Evolutionary conservation across 2,329 filamentous ascomycete genomes (phyloP).

Genomic region (Dactylellina haptotyla): DNA sequence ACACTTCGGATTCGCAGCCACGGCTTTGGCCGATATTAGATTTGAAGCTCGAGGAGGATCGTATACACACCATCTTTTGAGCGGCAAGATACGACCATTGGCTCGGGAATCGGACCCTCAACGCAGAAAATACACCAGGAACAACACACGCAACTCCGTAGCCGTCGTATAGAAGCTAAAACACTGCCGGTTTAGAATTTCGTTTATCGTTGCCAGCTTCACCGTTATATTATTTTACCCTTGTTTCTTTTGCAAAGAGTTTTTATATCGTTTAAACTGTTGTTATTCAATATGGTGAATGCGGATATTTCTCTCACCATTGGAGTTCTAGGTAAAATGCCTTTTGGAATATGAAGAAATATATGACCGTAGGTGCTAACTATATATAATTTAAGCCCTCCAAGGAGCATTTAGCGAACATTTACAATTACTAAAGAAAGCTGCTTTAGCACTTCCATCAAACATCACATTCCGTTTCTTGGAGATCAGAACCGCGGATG

Average conservation of each 20-base stretch:
- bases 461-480: slow-evolving; percentile 68
- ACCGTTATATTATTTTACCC: not conserved
- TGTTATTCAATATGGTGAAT: slow-evolving; percentile 29
- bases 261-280: not conserved
- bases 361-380: slow-evolving; percentile 1
- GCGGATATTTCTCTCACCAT: slow-evolving; percentile 40
- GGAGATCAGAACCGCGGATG: slow-evolving; percentile 79
- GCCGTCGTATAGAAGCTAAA: too few relatives aligned
- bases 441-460: slow-evolving; percentile 65
- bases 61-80: slow-evolving; percentile 8
- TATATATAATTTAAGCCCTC: slow-evolving; percentile 66
- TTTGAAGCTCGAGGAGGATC: not conserved
- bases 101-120: slow-evolving; percentile 8
- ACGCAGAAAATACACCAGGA: slow-evolving; percentile 46
- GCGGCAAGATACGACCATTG: slow-evolving; percentile 24
- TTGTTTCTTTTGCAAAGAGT: not conserved
- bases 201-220: not conserved
- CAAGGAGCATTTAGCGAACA: slow-evolving; percentile 96
- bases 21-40: not conserved
- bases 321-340: slow-evolving; percentile 47
- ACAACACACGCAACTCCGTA: slow-evolving; percentile 44
- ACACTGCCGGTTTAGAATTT: too few relatives aligned
- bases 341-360: not conserved
- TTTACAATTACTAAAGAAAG: slow-evolving; percentile 76
- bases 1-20: not conserved